phyloP scores from a whole-genome alignment of 2,329 filamentous ascomycete genomes.

The Fonsecaea erecta region DNA sequence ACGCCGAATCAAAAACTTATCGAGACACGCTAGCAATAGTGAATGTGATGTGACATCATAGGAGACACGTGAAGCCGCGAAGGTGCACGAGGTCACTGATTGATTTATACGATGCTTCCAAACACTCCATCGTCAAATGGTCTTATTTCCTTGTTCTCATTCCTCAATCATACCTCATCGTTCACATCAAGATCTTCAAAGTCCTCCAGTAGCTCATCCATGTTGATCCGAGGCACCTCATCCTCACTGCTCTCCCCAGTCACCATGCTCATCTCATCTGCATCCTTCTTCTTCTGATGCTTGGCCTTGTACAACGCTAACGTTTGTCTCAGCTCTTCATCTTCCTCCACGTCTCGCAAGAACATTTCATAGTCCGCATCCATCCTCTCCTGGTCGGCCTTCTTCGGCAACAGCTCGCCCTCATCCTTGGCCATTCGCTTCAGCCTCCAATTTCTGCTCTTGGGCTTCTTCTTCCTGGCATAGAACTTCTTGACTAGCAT shows the following conservation, averaged over 20 bases:
- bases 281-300: constrained; percentile 61
- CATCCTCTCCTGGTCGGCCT: constrained; percentile 84
- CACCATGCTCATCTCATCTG: constrained; percentile 49
- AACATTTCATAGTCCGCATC: constrained; percentile 97
- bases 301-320: constrained; percentile 81
- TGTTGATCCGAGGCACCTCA: constrained; percentile 70
- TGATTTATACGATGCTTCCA: not conserved
- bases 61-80: not conserved
- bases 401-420: constrained; percentile 81
- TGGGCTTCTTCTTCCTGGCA: constrained; percentile 79
- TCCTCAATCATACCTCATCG: constrained; percentile 49
- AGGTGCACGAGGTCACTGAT: not conserved
- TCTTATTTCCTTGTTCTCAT: not conserved
- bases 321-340: constrained; percentile 81
- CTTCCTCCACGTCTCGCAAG: constrained; percentile 94
- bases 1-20: not conserved
- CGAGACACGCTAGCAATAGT: not conserved
- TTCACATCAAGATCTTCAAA: constrained; percentile 85
- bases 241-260: constrained; percentile 66
- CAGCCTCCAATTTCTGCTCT: constrained; percentile 87
- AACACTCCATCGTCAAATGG: not conserved
- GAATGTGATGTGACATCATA: not conserved
- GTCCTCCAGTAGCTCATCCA: constrained; percentile 86
- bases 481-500: constrained; percentile 97
- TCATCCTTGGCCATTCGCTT: constrained; percentile 92